Conservation (phyloP, 2,329 filamentous ascomycete genomes). For the Fragosphaeria purpurea region DNA sequence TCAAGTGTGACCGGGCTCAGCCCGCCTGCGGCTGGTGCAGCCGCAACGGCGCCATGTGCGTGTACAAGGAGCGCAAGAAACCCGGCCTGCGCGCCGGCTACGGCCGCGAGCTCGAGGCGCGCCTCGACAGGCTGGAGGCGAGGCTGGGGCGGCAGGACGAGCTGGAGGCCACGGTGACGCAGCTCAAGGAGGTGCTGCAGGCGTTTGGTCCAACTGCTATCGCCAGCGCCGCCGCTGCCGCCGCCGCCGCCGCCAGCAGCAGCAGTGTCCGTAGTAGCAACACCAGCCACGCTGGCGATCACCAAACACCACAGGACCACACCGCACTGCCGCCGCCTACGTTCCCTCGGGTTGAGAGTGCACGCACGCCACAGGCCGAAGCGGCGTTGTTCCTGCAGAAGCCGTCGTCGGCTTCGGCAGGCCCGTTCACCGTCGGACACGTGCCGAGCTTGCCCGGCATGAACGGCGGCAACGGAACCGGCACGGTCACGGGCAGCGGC, state of each 20-base stretch:
- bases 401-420: constrained; percentile 36
- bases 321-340: constrained; percentile 20
- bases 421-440: background rate
- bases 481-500: constrained; percentile 11
- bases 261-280: constrained; percentile 39
- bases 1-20: constrained; percentile 67
- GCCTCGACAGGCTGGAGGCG: constrained; percentile 59
- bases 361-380: constrained; percentile 46
- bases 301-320: constrained; percentile 43
- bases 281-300: constrained; percentile 38
- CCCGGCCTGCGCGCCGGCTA: constrained; percentile 58
- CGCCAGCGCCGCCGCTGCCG: constrained; percentile 14
- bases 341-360: constrained; percentile 38
- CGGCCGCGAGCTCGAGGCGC: constrained; percentile 62
- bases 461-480: too few species aligned
- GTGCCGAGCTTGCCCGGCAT: constrained; percentile 27
- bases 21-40: constrained; percentile 61
- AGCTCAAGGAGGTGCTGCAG: constrained; percentile 52
- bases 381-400: constrained; percentile 54
- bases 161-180: constrained; percentile 55
- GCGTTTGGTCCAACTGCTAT: constrained; percentile 33
- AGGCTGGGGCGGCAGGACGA: constrained; percentile 57
- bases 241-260: background rate
- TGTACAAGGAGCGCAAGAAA: constrained; percentile 61
- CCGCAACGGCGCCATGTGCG: constrained; percentile 52